phyloP scores from a whole-genome alignment of 2,329 filamentous ascomycete species.

The Epichloe baconii region DNA sequence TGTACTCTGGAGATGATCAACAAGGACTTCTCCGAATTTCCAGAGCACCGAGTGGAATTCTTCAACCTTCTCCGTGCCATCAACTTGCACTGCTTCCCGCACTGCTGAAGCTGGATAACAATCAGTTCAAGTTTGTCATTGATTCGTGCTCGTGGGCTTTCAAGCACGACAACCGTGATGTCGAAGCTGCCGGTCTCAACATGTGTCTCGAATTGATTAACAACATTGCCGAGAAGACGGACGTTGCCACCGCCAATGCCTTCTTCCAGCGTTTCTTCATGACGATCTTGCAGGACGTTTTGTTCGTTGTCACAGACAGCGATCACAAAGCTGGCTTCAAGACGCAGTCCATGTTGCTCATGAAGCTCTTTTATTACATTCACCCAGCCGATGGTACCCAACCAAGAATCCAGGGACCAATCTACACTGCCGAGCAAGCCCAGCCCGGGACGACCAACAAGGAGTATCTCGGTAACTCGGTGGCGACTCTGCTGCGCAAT shows the following conservation, averaged over 20 bases:
- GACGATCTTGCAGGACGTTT: conserved; percentile 89
- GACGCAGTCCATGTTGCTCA: conserved; percentile 85
- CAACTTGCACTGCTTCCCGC: conserved; percentile 93
- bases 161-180: conserved; percentile 98
- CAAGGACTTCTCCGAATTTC: conserved; percentile 99
- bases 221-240: conserved; percentile 91
- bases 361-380: conserved; percentile 95
- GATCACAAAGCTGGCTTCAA: conserved; percentile 99
- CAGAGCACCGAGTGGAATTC: conserved; percentile 97
- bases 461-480: conserved; percentile 82
- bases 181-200: conserved; percentile 88
- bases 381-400: conserved; percentile 52
- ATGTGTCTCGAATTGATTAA: conserved; percentile 97
- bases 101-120: conserved; percentile 82
- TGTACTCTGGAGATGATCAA: conserved; percentile 99
- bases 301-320: conserved; percentile 93
- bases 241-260: conserved; percentile 71
- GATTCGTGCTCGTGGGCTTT: conserved; percentile 99
- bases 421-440: conserved; percentile 77
- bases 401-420: conserved; percentile 83
- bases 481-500: conserved; percentile 69
- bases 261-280: conserved; percentile 99
- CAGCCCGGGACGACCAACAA: conserved; percentile 73
- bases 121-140: conserved; percentile 98
- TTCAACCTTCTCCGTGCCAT: conserved; percentile 95